phyloP scores from a whole-genome alignment of 495 filamentous ascomycete genomes.

The Lichenothelia convexa region DNA sequence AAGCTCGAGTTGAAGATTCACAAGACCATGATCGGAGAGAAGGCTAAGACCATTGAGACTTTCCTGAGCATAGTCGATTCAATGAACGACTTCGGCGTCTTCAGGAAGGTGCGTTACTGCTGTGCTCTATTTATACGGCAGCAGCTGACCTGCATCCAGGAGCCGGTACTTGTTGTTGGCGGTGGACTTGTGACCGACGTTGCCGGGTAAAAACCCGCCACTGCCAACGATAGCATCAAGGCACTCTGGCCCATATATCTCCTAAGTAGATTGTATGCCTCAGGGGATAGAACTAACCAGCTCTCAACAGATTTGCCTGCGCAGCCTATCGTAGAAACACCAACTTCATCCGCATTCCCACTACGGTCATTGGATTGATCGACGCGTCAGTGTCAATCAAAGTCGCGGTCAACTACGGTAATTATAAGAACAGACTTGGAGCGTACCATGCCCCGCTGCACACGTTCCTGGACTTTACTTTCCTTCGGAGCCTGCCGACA shows the following conservation, averaged over 20 bases:
- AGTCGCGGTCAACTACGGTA: slow-evolving; percentile 45
- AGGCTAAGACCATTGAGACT: slow-evolving; percentile 43
- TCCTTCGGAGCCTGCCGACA: slow-evolving; percentile 38
- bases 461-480: slow-evolving; percentile 48
- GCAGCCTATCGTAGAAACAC: slow-evolving; percentile 24
- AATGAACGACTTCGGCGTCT: slow-evolving; percentile 47
- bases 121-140: not conserved
- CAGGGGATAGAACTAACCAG: slow-evolving; percentile 6
- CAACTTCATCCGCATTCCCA: slow-evolving; percentile 34
- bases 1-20: slow-evolving; percentile 36
- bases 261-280: slow-evolving; percentile 2
- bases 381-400: slow-evolving; percentile 49
- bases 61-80: slow-evolving; percentile 40
- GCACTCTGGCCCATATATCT: slow-evolving; percentile 24
- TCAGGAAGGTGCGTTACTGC: slow-evolving; percentile 28
- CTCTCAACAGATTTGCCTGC: slow-evolving; percentile 32
- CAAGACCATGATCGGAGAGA: slow-evolving; percentile 46
- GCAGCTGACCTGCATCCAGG: slow-evolving; percentile 16
- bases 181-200: slow-evolving; percentile 48
- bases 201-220: slow-evolving; percentile 34
- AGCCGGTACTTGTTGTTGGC: slow-evolving; percentile 45
- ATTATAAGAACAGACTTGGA: slow-evolving; percentile 47
- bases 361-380: slow-evolving; percentile 47
- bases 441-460: slow-evolving; percentile 48
- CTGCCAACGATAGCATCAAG: slow-evolving; percentile 24